These are phyloP conservation scores for Metschnikowia santaceciliae DNA, from an alignment of 805 yeast species.

Conservation along the genomic window DNA sequence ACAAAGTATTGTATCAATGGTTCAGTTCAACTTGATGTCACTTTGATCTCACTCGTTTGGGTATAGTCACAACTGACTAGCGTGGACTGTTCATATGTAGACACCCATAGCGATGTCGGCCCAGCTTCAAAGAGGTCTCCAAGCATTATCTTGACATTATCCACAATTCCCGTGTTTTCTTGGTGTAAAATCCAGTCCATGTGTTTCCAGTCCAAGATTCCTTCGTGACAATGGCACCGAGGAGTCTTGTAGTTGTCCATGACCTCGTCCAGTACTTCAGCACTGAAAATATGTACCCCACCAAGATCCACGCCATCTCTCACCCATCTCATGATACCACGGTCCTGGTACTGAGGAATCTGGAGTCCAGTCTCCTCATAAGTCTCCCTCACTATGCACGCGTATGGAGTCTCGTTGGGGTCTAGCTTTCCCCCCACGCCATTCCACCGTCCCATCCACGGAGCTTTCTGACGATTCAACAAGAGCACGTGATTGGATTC, in stretches of 20 bases:
- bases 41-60: neutral
- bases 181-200: conserved; percentile 33
- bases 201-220: conserved; percentile 41
- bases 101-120: conserved; percentile 22
- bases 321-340: conserved; percentile 38
- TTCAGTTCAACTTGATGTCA: neutral
- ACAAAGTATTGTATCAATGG: neutral
- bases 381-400: conserved; percentile 41
- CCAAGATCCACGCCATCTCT: conserved; percentile 24
- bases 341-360: conserved; percentile 23
- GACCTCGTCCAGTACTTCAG: conserved; percentile 24
- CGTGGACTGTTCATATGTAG: conserved; percentile 20
- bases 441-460: conserved; percentile 48
- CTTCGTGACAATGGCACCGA: conserved; percentile 31
- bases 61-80: conserved; percentile 14
- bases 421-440: conserved; percentile 45
- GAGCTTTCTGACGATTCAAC: conserved; percentile 38
- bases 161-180: conserved; percentile 40
- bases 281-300: conserved; percentile 41
- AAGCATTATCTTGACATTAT: conserved; percentile 29
- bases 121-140: conserved; percentile 23
- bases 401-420: conserved; percentile 29
- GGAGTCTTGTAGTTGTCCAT: conserved; percentile 29
- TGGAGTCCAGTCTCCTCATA: conserved; percentile 38
- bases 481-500: conserved; percentile 32